Percentiles rank a stretch among this genome's conserved stretches.
Conservation (phyloP, 1,139 yeast species). For the Kluyveromyces sp. region DNA sequence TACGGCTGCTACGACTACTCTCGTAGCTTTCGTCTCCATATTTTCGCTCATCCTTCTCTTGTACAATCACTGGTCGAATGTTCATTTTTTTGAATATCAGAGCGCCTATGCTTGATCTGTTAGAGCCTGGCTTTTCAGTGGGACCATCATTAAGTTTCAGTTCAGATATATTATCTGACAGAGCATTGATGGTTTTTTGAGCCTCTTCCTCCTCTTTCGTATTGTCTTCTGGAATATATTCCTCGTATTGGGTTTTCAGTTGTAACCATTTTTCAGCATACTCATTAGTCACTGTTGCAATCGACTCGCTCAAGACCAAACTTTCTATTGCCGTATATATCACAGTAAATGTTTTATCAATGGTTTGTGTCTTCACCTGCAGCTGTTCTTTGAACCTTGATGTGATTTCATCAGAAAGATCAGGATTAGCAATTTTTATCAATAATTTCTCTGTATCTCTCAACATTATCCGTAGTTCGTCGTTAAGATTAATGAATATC, state of each 20-base stretch:
- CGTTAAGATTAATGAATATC: constrained; percentile 39
- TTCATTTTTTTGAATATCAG: constrained; percentile 32
- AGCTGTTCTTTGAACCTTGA: constrained; percentile 20
- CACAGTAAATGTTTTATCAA: constrained; percentile 32
- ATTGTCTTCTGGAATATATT: constrained; percentile 1
- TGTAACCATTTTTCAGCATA: constrained; percentile 31
- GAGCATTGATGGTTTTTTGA: neutral
- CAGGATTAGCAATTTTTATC: constrained; percentile 9
- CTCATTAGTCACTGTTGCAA: constrained; percentile 29
- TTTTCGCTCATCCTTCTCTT: constrained; percentile 32
- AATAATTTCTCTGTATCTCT: constrained; percentile 31
- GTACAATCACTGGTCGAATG: constrained; percentile 30
- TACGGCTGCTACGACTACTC: neutral
- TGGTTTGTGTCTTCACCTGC: constrained; percentile 22
- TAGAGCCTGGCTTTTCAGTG: constrained; percentile 4
- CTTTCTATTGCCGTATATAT: constrained; percentile 36
- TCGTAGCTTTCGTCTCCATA: neutral
- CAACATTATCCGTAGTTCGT: constrained; percentile 32
- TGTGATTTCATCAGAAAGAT: constrained; percentile 10
- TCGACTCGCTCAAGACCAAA: constrained; percentile 28
- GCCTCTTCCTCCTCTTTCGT: constrained; percentile 9
- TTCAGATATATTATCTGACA: constrained; percentile 8
- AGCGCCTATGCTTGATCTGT: constrained; percentile 28
- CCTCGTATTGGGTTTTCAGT: constrained; percentile 12
- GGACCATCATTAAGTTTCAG: constrained; percentile 10